Base-by-base conservation (phyloP, 306 rosid species). In the Vigna hirtella region DNA sequence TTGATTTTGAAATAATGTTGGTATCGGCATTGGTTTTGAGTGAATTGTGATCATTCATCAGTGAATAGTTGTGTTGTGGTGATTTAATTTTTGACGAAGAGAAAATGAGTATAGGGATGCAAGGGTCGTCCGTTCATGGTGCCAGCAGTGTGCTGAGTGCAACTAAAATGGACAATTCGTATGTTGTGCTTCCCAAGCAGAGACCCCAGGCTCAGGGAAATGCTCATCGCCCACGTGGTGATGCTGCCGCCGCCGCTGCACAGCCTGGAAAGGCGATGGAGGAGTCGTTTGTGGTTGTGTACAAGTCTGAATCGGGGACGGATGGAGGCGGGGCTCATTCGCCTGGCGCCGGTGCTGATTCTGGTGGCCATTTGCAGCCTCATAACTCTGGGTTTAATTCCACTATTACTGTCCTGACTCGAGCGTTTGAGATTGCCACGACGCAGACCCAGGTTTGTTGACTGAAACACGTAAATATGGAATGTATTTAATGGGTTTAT, bases 341-440 rank as follows among this genome's bases (percentile, higher is more conserved):
- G 8, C 88, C 80, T 3, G 73, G 88, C 24, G 71, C 83, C 0
- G 96, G 90, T 51, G 89, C 85, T 81, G 94, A 91, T 73, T 79
- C 84, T 2, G 75, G 76, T 51, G 85, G 86, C 55, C 91, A 86
- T 77, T 53, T 80, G 81, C 93, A 86, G 45, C 86, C 98, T 77
- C 93, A 91, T 77, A 88, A 91, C 86, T 85, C 91, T 38, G 98
- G 97, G 43, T 95, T 95, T 52, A 80, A 86, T 74, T 84, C 98
- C 0, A 93, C 97, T 16, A 90, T 93, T 75, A 87, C 90, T 64
- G 84, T 93, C 70, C 73, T 95, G 77, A 91, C 85, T 73, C 91
- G 93, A 49, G 99, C 98, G 34, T 95, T 95, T 87, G 98, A 95
- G 87, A 95, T 95, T 82, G 97, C 99, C 79, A 88, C 95, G 50